Percentiles rank a stretch among this genome's conserved stretches.
phyloP scores from a whole-genome alignment of 2,329 filamentous ascomycete species.

The Fusarium veterinarium region DNA sequence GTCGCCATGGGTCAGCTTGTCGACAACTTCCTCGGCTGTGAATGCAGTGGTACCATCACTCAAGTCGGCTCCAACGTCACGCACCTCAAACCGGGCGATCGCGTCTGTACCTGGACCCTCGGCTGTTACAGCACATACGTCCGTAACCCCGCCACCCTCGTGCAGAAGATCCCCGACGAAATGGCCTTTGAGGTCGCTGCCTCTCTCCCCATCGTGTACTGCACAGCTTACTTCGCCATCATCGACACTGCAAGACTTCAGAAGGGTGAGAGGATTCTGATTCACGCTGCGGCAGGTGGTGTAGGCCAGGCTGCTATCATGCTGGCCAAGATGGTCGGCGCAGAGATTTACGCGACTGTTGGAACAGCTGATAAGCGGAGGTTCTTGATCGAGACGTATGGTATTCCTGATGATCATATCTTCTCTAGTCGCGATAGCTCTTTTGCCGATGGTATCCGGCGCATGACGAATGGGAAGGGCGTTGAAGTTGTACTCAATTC shows the following conservation, averaged over 20 bases:
- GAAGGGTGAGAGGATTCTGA: background rate
- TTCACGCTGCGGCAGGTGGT: background rate
- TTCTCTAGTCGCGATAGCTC: constrained; percentile 28
- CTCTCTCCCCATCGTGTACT: background rate
- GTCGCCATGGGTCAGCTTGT: constrained; percentile 18
- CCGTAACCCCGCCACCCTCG: background rate
- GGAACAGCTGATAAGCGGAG: background rate
- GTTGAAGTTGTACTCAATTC: constrained; percentile 50
- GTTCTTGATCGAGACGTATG: constrained; percentile 40
- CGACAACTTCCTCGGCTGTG: background rate
- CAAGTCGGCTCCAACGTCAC: background rate
- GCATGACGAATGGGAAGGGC: constrained; percentile 41
- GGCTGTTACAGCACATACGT: background rate
- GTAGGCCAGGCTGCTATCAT: constrained; percentile 1
- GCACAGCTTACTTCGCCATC: background rate
- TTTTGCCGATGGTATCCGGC: background rate
- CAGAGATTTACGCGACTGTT: constrained; percentile 35
- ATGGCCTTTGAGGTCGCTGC: background rate
- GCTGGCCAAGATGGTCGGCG: background rate
- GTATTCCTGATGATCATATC: constrained; percentile 47
- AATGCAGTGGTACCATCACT: background rate
- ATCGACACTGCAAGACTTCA: background rate
- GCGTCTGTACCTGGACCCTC: background rate
- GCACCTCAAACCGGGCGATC: background rate
- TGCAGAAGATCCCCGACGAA: background rate